Evolutionary conservation across 208 protist species (phyloP).

Genomic region (Crithidia brevicula): DNA sequence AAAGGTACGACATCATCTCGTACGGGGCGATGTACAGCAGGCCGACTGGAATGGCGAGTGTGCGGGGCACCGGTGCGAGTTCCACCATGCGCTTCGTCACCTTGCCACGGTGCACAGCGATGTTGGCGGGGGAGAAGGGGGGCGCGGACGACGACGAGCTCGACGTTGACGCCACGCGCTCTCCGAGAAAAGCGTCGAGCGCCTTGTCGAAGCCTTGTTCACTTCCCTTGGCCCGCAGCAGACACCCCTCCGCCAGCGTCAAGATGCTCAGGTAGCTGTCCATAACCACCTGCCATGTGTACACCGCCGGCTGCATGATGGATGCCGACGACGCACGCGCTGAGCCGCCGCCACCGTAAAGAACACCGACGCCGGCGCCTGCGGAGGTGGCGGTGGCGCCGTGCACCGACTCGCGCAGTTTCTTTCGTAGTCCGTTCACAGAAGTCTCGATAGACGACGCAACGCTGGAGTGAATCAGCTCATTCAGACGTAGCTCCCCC

Average conservation of each 20-base stretch:
- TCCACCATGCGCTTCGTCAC: slow-evolving; percentile 82
- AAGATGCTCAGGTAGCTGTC: slow-evolving; percentile 78
- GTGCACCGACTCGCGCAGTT: slow-evolving; percentile 31
- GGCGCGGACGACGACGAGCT: neutral
- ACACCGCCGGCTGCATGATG: slow-evolving; percentile 7
- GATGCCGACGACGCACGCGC: neutral
- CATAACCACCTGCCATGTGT: slow-evolving; percentile 50
- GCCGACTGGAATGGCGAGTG: slow-evolving; percentile 61
- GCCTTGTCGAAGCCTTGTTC: slow-evolving; percentile 77
- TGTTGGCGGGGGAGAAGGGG: neutral
- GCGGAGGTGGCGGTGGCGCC: neutral
- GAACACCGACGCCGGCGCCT: neutral
- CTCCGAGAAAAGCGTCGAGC: slow-evolving; percentile 76
- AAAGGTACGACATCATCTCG: slow-evolving; percentile 80
- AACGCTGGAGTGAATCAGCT: slow-evolving; percentile 47
- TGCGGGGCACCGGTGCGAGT: slow-evolving; percentile 57
- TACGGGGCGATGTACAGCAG: slow-evolving; percentile 77
- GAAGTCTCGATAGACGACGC: slow-evolving; percentile 40
- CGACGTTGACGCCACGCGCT: slow-evolving; percentile 24
- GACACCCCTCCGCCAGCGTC: slow-evolving; percentile 60
- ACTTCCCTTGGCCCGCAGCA: slow-evolving; percentile 63
- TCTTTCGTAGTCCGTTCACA: slow-evolving; percentile 33
- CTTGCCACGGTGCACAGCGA: slow-evolving; percentile 54
- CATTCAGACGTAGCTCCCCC: slow-evolving; percentile 51
- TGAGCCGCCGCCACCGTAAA: slow-evolving; percentile 16